Evolutionary conservation across 1,284 basidiomycete genomes (phyloP).

Genomic region (Apiotrichum siamense): DNA sequence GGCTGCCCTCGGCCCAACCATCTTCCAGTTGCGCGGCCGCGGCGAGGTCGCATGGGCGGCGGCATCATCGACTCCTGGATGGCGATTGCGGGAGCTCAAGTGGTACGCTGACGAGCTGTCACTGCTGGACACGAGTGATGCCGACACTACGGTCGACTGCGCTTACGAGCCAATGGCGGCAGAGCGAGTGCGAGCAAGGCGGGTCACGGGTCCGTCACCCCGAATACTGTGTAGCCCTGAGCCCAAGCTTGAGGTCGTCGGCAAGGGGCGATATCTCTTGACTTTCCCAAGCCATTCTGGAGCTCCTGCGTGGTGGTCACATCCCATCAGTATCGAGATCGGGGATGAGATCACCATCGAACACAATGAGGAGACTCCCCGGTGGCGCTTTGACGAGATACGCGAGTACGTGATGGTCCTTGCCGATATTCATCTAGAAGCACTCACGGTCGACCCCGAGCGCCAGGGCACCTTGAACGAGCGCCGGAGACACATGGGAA

Average conservation of each 20-base stretch:
- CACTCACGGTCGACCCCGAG: background rate
- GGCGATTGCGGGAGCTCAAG: background rate
- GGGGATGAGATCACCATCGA: background rate
- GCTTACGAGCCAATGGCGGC: background rate
- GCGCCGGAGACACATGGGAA: background rate
- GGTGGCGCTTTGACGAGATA: conserved; percentile 2
- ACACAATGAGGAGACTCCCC: background rate
- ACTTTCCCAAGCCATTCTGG: background rate
- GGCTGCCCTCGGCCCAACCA: background rate
- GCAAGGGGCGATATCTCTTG: background rate
- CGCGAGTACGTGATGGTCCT: background rate
- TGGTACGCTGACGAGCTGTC: conserved; percentile 2
- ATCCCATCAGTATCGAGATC: background rate
- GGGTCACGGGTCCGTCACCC: background rate
- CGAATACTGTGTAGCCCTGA: background rate
- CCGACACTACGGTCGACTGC: background rate
- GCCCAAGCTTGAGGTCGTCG: background rate
- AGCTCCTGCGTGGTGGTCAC: background rate
- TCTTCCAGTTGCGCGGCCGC: background rate
- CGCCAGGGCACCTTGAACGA: background rate
- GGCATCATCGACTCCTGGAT: background rate
- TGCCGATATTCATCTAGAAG: background rate
- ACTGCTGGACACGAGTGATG: background rate
- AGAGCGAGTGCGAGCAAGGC: background rate
- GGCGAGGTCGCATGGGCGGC: background rate